These are phyloP conservation scores for Kazachstania sp. DNA, from an alignment of 1,139 yeast species.

Conservation along the genomic window DNA sequence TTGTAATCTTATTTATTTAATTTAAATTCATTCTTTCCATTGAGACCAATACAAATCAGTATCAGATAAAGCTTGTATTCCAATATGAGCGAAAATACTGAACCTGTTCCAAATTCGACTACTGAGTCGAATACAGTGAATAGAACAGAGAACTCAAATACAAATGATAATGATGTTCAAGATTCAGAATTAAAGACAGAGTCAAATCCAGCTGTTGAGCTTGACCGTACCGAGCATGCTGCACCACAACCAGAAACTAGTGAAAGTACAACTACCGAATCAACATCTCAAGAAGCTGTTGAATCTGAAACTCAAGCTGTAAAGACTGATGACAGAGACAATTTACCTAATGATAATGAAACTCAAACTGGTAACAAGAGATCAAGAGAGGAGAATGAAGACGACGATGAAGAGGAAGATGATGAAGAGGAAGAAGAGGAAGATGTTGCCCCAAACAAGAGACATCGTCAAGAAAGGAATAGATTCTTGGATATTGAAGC, in stretches of 20 bases:
- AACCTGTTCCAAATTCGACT: background rate
- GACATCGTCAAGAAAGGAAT: slow-evolving; percentile 67
- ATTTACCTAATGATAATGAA: background rate
- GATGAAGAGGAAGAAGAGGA: slow-evolving; percentile 56
- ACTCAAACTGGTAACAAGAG: background rate
- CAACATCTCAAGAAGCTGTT: too few relatives aligned
- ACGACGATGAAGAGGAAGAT: slow-evolving; percentile 41
- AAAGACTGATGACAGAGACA: background rate
- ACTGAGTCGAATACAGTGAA: background rate
- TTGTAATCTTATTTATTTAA: too few relatives aligned
- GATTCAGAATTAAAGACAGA: background rate
- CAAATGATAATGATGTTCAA: background rate
- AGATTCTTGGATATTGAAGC: slow-evolving; percentile 98
- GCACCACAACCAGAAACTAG: background rate
- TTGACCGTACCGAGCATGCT: slow-evolving; percentile 4
- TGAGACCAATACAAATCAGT: too few relatives aligned
- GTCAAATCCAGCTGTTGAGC: background rate
- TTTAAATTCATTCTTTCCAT: too few relatives aligned
- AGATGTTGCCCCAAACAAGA: slow-evolving; percentile 53
- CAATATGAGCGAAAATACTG: slow-evolving; percentile 2
- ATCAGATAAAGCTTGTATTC: background rate
- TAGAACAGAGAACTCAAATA: background rate
- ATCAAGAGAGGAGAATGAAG: slow-evolving; percentile 1
- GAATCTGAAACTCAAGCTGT: background rate
- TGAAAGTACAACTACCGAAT: background rate